A percentile compares a stretch with the other conserved stretches of the same genome.
Evolutionary conservation across 2,329 filamentous ascomycete genomes (phyloP).

Genomic region (Pyricularia pennisetigena): DNA sequence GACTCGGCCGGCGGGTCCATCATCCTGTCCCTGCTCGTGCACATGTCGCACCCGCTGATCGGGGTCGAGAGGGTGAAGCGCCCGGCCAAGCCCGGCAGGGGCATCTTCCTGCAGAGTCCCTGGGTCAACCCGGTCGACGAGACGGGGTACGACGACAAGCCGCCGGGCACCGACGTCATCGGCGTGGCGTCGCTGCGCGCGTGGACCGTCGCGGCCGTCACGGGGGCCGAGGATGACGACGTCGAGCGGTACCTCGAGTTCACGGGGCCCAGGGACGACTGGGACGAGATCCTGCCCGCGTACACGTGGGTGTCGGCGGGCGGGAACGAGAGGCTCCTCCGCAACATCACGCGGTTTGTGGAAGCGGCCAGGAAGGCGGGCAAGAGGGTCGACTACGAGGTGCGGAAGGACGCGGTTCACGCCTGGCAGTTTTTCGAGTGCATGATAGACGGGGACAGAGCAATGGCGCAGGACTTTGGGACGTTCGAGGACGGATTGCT

Average conservation of each 20-base stretch:
- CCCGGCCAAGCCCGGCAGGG: neutral
- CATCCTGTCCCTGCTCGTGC: neutral
- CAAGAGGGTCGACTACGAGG: neutral
- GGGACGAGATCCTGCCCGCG: neutral
- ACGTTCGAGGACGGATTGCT: neutral
- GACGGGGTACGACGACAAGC: neutral
- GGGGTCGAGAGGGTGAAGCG: neutral
- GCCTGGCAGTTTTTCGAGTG: neutral
- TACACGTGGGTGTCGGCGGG: neutral
- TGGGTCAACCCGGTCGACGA: conserved; percentile 1
- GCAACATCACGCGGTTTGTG: neutral
- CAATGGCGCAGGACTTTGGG: neutral
- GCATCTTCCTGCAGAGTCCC: neutral
- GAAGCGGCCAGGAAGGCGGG: neutral
- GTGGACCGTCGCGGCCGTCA: neutral
- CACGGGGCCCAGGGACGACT: neutral
- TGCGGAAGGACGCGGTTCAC: neutral
- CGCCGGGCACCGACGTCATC: neutral
- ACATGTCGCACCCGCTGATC: neutral
- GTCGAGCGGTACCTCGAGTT: neutral
- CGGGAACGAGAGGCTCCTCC: neutral
- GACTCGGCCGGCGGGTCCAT: neutral
- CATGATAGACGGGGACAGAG: neutral
- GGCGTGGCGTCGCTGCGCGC: neutral
- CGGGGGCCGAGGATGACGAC: neutral